Conservation (phyloP, 2,329 filamentous ascomycete genomes). For the Diaporthe sp. region DNA sequence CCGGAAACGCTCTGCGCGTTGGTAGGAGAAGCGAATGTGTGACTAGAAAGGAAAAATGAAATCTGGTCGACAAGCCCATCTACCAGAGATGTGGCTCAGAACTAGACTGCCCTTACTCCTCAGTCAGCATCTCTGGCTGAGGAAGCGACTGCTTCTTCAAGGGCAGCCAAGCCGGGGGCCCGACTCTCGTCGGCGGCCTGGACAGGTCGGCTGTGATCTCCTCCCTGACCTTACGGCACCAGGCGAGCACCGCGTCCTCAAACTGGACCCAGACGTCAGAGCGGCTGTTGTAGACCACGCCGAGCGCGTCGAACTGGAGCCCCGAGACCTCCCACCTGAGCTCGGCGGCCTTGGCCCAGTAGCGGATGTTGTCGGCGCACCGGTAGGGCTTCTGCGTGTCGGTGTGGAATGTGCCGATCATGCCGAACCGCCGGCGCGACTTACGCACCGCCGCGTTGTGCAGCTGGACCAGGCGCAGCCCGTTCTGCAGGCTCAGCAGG, state of each 20-base stretch:
- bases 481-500: constrained; percentile 80
- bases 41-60: not conserved
- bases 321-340: constrained; percentile 87
- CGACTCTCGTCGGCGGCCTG: constrained; percentile 40
- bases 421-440: constrained; percentile 87
- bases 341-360: constrained; percentile 96
- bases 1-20: constrained; percentile 26
- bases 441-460: constrained; percentile 91
- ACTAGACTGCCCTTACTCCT: constrained; percentile 25
- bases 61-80: constrained; percentile 9
- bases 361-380: constrained; percentile 91
- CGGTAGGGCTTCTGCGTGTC: constrained; percentile 96
- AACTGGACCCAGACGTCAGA: constrained; percentile 83
- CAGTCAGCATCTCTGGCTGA: constrained; percentile 27
- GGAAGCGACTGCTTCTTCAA: constrained; percentile 35
- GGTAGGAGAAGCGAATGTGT: constrained; percentile 19
- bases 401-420: constrained; percentile 90
- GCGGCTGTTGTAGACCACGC: constrained; percentile 82
- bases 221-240: constrained; percentile 85
- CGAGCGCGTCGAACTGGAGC: constrained; percentile 86
- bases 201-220: constrained; percentile 79
- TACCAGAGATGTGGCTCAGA: constrained; percentile 10
- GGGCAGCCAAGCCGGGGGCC: constrained; percentile 36
- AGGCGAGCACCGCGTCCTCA: constrained; percentile 84
- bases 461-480: constrained; percentile 84